A percentile compares a stretch with the other conserved stretches of the same genome.
Evolutionary conservation across 176 grass and related monocot genomes (phyloP).

Genomic region (Triticum dicoccoides): DNA sequence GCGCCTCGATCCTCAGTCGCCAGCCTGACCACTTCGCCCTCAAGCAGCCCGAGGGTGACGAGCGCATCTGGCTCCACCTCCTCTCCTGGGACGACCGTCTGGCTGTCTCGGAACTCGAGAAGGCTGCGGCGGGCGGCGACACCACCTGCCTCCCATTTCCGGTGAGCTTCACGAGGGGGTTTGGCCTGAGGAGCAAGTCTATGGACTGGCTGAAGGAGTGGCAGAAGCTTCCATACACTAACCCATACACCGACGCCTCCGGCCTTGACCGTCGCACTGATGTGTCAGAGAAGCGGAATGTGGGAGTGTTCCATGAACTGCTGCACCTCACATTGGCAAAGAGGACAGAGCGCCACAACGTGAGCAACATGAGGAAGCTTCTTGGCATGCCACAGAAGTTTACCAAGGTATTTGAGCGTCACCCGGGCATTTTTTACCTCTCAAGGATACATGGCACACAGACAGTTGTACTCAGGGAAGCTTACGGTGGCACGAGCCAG

Average conservation of each 20-base stretch:
- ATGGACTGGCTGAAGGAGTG: constrained; percentile 67
- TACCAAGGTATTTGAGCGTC: constrained; percentile 85
- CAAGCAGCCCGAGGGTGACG: constrained; percentile 52
- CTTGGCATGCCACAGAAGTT: constrained; percentile 79
- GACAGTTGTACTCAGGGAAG: constrained; percentile 70
- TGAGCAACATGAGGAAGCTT: constrained; percentile 77
- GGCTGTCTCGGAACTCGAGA: constrained; percentile 65
- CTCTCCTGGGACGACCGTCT: constrained; percentile 59
- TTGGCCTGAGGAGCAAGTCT: constrained; percentile 64
- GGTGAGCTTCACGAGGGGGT: constrained; percentile 63
- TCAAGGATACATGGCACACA: constrained; percentile 53
- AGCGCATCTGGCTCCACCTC: constrained; percentile 79
- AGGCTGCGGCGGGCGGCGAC: neutral
- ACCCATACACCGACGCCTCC: constrained; percentile 55
- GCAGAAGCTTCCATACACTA: constrained; percentile 70
- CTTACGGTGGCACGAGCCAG: constrained; percentile 45
- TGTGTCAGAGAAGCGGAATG: constrained; percentile 70
- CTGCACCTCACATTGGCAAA: constrained; percentile 71
- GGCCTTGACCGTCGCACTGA: constrained; percentile 63
- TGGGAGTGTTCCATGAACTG: constrained; percentile 82
- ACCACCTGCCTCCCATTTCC: constrained; percentile 55
- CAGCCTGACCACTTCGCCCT: constrained; percentile 52
- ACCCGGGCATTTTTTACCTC: constrained; percentile 25
- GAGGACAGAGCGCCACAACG: constrained; percentile 60
- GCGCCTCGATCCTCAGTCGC: constrained; percentile 41